Evolutionary conservation across 345 rosid genomes (phyloP).

Genomic region (Lepidium africanum): DNA sequence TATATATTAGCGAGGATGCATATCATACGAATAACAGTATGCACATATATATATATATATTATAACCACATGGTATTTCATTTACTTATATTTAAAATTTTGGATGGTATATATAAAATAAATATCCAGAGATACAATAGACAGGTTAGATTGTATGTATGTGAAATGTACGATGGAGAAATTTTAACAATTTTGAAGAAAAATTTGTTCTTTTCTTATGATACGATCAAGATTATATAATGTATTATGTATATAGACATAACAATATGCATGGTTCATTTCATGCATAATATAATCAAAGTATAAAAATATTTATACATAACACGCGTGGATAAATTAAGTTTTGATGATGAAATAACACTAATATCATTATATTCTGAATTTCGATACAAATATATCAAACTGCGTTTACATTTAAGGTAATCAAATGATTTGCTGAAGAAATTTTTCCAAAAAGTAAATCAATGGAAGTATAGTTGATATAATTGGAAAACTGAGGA

Average conservation of each 20-base stretch:
- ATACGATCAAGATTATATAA: background rate
- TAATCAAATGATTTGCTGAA: background rate
- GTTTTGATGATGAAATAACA: background rate
- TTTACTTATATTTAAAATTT: background rate
- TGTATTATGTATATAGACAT: background rate
- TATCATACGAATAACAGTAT: too few species aligned
- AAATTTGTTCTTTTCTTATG: background rate
- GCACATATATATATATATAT: too few species aligned
- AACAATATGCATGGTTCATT: background rate
- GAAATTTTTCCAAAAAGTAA: background rate
- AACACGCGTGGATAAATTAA: background rate
- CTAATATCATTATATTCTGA: background rate
- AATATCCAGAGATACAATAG: background rate
- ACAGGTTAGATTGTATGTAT: background rate
- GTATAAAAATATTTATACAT: background rate
- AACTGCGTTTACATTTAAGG: background rate
- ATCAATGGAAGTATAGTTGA: background rate
- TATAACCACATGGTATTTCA: background rate
- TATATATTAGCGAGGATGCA: too few species aligned
- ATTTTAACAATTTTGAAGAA: slow-evolving; percentile 5
- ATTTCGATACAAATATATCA: background rate
- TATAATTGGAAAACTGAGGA: background rate
- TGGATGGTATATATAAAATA: background rate
- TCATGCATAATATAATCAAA: background rate
- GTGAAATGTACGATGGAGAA: background rate